Evolutionary conservation across 73 alveolate species (phyloP).

Genomic region (Tetrahymena elliotti): DNA sequence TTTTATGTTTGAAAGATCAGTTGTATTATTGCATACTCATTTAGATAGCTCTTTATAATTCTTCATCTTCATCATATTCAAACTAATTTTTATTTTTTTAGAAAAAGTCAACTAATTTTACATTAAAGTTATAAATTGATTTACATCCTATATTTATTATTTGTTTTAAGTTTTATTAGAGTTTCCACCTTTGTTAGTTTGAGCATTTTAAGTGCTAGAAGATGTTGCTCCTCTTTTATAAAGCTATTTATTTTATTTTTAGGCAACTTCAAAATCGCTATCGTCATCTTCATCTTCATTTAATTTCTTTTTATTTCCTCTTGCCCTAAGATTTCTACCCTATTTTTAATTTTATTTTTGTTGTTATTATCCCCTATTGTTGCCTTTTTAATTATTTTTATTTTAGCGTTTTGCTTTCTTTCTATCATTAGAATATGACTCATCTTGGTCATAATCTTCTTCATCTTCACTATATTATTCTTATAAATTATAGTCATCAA

Average conservation of each 20-base stretch:
- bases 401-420: background rate
- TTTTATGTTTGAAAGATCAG: background rate
- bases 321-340: background rate
- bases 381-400: background rate
- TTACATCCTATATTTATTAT: background rate
- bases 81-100: background rate
- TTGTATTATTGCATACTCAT: background rate
- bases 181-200: background rate
- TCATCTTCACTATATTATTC: background rate
- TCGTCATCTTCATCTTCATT: background rate
- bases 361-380: background rate
- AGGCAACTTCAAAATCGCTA: background rate
- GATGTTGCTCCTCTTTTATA: background rate
- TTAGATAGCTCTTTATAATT: background rate
- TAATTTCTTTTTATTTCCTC: background rate
- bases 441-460: background rate
- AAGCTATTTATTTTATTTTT: background rate
- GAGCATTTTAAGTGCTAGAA: background rate
- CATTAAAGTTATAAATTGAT: background rate
- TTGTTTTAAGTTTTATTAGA: background rate
- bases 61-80: background rate
- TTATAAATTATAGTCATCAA: background rate
- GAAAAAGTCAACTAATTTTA: background rate
- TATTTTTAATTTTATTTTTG: background rate
- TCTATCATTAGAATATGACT: background rate